Percentiles rank a stretch among this genome's conserved stretches.
phyloP scores from a whole-genome alignment of 2,329 filamentous ascomycete genomes.

The Fusarium buharicum region DNA sequence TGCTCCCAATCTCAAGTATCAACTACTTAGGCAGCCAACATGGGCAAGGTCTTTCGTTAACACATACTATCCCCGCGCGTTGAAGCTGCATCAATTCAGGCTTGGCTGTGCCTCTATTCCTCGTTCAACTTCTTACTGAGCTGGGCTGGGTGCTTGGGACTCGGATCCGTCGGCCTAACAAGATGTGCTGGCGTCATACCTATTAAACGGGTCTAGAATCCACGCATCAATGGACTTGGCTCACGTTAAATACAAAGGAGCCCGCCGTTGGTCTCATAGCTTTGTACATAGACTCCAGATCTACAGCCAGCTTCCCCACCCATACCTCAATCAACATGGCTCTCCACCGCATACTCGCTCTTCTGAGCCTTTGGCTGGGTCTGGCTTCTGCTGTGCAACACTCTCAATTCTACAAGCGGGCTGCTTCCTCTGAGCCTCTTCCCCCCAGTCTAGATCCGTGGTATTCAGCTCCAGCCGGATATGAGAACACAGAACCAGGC shows the following conservation, averaged over 20 bases:
- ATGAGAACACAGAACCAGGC: slow-evolving; percentile 34
- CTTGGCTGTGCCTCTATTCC: not conserved
- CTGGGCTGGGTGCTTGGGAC: not conserved
- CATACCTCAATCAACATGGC: slow-evolving; percentile 15
- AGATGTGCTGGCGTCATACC: not conserved
- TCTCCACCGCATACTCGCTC: slow-evolving; percentile 16
- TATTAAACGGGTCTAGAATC: not conserved
- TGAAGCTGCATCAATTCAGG: not conserved
- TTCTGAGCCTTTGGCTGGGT: slow-evolving; percentile 35
- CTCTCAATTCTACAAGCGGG: slow-evolving; percentile 13
- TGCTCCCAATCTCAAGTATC: not conserved
- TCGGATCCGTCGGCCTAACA: not conserved
- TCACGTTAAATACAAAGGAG: slow-evolving; percentile 7
- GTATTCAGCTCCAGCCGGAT: slow-evolving; percentile 39
- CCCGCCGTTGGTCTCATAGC: too few species aligned
- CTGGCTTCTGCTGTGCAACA: not conserved
- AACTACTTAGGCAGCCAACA: not conserved
- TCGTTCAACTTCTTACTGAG: not conserved
- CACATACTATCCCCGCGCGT: not conserved
- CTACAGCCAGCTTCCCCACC: not conserved
- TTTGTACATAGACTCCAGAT: not conserved
- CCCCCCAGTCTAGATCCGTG: slow-evolving; percentile 42
- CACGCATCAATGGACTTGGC: not conserved
- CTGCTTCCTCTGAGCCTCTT: slow-evolving; percentile 13
- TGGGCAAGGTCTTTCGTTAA: not conserved